Conservation (phyloP, 805 yeast species). For the Candida endomychidarum region DNA sequence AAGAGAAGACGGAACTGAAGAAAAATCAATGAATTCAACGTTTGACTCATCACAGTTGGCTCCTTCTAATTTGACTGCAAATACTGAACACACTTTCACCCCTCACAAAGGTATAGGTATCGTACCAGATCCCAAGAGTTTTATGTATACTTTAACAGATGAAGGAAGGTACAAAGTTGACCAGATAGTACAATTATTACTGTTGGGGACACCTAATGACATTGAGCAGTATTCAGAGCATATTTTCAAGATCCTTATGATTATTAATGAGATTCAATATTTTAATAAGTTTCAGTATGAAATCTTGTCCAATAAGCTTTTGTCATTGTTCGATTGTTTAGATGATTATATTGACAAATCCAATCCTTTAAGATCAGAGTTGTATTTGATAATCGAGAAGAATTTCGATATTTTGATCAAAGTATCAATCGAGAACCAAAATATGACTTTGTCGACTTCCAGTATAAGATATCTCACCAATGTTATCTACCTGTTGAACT, state of each 20-base stretch:
- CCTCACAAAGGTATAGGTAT: not conserved
- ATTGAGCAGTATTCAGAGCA: constrained; percentile 40
- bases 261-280: constrained; percentile 10
- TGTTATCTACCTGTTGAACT: constrained; percentile 37
- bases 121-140: constrained; percentile 4
- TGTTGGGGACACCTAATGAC: constrained; percentile 27
- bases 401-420: constrained; percentile 40
- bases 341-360: constrained; percentile 20
- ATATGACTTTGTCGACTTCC: constrained; percentile 32
- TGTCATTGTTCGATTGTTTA: constrained; percentile 24
- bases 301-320: constrained; percentile 25
- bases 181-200: constrained; percentile 20
- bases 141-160: constrained; percentile 14
- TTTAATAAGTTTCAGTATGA: constrained; percentile 15
- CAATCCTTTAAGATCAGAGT: constrained; percentile 30
- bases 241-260: constrained; percentile 30
- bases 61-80: constrained; percentile 2
- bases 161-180: constrained; percentile 24
- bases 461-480: constrained; percentile 39
- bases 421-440: constrained; percentile 30
- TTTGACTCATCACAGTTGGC: not conserved
- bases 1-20: not conserved
- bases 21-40: not conserved
- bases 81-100: constrained; percentile 1
- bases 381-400: constrained; percentile 35